Evolutionary conservation across 805 yeast species (phyloP).

Genomic region (Zygosaccharomyces gambellarensis): DNA sequence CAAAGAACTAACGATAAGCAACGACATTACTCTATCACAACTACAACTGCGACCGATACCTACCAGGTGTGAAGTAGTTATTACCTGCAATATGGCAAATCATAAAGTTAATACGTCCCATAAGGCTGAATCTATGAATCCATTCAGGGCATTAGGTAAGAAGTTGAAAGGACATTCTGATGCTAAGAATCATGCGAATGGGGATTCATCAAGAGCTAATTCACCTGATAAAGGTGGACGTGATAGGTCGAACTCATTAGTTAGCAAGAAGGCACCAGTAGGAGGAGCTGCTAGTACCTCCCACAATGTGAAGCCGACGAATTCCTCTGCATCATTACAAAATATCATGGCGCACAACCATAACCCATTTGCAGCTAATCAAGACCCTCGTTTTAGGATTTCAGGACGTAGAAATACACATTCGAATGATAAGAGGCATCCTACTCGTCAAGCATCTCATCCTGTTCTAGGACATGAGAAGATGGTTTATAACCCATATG

Average conservation of each 20-base stretch:
- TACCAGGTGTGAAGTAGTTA: background rate
- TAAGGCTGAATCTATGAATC: constrained; percentile 12
- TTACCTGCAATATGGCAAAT: background rate
- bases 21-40: background rate
- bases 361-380: constrained; percentile 26
- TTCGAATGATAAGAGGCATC: background rate
- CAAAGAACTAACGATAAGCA: background rate
- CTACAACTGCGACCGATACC: background rate
- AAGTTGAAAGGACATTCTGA: constrained; percentile 10
- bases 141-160: constrained; percentile 19
- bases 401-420: constrained; percentile 1
- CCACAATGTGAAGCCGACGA: constrained; percentile 9
- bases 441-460: constrained; percentile 8
- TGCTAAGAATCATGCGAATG: constrained; percentile 5
- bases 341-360: constrained; percentile 28
- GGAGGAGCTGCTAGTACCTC: constrained; percentile 6
- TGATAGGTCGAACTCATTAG: constrained; percentile 25
- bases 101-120: constrained; percentile 3
- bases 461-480: constrained; percentile 32
- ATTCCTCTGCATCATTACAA: constrained; percentile 26
- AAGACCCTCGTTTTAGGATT: background rate
- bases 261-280: constrained; percentile 15
- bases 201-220: constrained; percentile 7
- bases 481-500: constrained; percentile 63
- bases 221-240: constrained; percentile 13